Evolutionary conservation across 495 filamentous ascomycete species (phyloP).

Genomic region (Aspergillus kassunensis): DNA sequence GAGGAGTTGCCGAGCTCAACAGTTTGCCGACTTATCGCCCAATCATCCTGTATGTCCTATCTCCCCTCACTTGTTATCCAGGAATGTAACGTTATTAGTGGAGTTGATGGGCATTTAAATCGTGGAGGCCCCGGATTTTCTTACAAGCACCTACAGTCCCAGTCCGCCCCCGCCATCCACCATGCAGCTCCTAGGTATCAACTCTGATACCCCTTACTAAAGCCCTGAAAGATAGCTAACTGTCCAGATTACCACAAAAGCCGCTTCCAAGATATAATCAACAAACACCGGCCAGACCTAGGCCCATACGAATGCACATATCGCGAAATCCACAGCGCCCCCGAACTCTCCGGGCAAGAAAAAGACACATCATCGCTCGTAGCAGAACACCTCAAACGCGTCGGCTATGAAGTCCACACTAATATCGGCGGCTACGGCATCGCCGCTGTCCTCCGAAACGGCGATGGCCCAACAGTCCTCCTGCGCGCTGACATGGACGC

Average conservation of each 20-base stretch:
- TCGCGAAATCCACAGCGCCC: constrained; percentile 42
- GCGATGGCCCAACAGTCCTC: constrained; percentile 48
- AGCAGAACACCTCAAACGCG: constrained; percentile 31
- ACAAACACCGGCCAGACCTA: constrained; percentile 30
- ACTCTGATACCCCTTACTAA: not conserved
- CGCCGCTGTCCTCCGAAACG: constrained; percentile 53
- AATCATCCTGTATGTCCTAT: too few species aligned
- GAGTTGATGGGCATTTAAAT: not conserved
- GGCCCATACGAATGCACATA: constrained; percentile 41
- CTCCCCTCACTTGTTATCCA: too few species aligned
- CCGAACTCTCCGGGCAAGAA: constrained; percentile 53
- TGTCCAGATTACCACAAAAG: not conserved
- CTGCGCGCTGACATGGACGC: constrained; percentile 62
- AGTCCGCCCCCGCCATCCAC: not conserved
- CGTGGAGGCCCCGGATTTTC: not conserved
- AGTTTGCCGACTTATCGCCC: too few species aligned
- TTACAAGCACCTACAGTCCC: not conserved
- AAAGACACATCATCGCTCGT: constrained; percentile 38
- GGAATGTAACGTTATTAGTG: too few species aligned
- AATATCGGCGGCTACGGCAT: constrained; percentile 56
- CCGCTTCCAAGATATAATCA: constrained; percentile 14
- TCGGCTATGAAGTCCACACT: constrained; percentile 44
- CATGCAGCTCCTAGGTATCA: constrained; percentile 8
- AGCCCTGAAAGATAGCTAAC: not conserved
- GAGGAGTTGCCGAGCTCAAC: too few species aligned